phyloP scores from a whole-genome alignment of 306 rosid genomes.

The Parietaria judaica region DNA sequence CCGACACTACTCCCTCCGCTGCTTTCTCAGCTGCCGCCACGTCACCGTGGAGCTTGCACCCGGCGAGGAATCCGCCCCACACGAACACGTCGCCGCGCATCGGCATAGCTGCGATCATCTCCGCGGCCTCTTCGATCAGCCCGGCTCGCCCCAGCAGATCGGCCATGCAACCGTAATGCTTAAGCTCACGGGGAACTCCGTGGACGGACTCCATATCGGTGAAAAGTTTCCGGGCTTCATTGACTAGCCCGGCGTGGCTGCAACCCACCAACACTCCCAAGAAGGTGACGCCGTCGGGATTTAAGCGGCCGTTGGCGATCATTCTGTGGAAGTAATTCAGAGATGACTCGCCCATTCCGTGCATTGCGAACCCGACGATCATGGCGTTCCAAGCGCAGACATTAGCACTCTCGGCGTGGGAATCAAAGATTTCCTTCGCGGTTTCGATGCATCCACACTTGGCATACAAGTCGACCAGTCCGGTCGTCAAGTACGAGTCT shows the following conservation, averaged over 20 bases:
- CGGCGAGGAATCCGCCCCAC: conserved; percentile 80
- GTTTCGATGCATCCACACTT: conserved; percentile 63
- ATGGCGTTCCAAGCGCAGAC: conserved; percentile 73
- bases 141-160: conserved; percentile 71
- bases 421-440: conserved; percentile 47
- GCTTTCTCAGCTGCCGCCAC: conserved; percentile 58
- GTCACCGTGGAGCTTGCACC: conserved; percentile 70
- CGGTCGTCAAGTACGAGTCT: conserved; percentile 50
- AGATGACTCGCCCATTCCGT: conserved; percentile 41
- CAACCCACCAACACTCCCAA: conserved; percentile 65
- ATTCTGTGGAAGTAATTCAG: conserved; percentile 40
- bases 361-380: conserved; percentile 69
- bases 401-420: conserved; percentile 24
- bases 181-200: conserved; percentile 44
- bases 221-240: conserved; percentile 50
- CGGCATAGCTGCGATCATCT: conserved; percentile 55
- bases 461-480: conserved; percentile 66
- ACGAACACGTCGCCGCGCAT: conserved; percentile 59
- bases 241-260: conserved; percentile 60
- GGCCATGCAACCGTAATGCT: conserved; percentile 81
- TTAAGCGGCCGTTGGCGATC: conserved; percentile 26
- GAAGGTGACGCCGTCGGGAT: conserved; percentile 62
- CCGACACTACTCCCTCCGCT: conserved; percentile 53
- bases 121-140: conserved; percentile 46
- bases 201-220: conserved; percentile 46